phyloP scores from a whole-genome alignment of 1,139 yeast genomes.

The Barnettozyma hawaiiensis region DNA sequence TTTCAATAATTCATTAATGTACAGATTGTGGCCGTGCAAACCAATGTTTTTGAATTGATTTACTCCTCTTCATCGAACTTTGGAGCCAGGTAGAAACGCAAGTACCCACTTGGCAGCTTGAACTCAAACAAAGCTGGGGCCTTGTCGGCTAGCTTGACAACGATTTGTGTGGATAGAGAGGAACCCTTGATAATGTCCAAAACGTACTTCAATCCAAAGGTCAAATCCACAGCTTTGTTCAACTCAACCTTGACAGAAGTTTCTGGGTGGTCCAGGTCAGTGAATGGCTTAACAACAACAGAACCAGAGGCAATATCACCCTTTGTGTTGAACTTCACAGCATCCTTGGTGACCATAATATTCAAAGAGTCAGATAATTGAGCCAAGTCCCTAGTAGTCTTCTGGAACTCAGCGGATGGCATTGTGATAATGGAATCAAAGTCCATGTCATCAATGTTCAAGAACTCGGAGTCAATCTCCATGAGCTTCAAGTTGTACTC shows the following conservation, averaged over 20 bases:
- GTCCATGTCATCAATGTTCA: slow-evolving; percentile 91
- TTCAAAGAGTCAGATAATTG: slow-evolving; percentile 83
- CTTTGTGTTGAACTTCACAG: slow-evolving; percentile 83
- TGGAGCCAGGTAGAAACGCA: slow-evolving; percentile 95
- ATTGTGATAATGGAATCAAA: slow-evolving; percentile 80
- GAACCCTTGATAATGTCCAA: slow-evolving; percentile 91
- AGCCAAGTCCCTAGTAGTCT: slow-evolving; percentile 82
- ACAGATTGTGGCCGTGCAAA: slow-evolving; percentile 2
- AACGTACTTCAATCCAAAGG: slow-evolving; percentile 88
- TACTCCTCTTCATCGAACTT: slow-evolving; percentile 89
- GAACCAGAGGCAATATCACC: slow-evolving; percentile 93
- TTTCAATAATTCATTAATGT: slow-evolving; percentile 1
- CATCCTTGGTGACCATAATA: slow-evolving; percentile 84
- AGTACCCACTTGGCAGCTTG: slow-evolving; percentile 86
- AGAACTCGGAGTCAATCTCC: slow-evolving; percentile 95
- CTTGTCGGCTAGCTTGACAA: slow-evolving; percentile 82
- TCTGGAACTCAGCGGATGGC: slow-evolving; percentile 86
- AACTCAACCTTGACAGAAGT: slow-evolving; percentile 70
- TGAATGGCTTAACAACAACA: slow-evolving; percentile 77
- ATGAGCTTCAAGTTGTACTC: slow-evolving; percentile 88
- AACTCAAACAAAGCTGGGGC: slow-evolving; percentile 94
- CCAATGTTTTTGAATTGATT: slow-evolving; percentile 16
- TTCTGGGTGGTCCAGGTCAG: slow-evolving; percentile 76
- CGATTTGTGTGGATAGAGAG: slow-evolving; percentile 66
- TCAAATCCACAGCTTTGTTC: slow-evolving; percentile 81